Evolutionary conservation across 208 protist species (phyloP), one percentile per base, ranked within the genome.

Genomic region (Leishmania arabica): DNA sequence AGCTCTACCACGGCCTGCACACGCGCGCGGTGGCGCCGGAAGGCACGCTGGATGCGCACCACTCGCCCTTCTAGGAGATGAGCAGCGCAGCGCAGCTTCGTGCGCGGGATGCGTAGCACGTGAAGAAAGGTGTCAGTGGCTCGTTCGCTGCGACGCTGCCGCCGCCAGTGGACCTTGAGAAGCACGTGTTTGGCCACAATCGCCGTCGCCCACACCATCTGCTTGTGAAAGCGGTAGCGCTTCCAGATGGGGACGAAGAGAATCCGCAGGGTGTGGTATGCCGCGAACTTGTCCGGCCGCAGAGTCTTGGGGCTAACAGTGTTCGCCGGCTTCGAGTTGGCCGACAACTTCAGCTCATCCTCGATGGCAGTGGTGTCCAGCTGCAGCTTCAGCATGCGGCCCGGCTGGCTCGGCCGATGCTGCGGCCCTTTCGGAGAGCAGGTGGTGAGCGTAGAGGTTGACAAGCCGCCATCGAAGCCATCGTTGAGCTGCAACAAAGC

Each of bases 1-100:
- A 96, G 72, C 77, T 91, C 86, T 60, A 94, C 88, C 27, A 79
- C 81, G 1, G 90, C 91, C 54, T 88, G 81, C 64, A 96, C 60
- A 40, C 66, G 66, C 6, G 34, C 54, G 17, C 51, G 81, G 79
- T 93, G 86, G 19, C 81, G 78, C 1, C 90, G 84, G 70, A 84
- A 94, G 4, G 79, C 75, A 8, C 86, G 84, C 85, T 96, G 93
- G 37, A 95, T 88, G 56, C 68, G 74, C 47, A 90, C 77, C 19
- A 86, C 87, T 24, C 54, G 75, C 11, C 37, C 19, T 37, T 74
- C 69, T 31, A 86, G 37, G 51, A 78, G 65, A 15, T 24, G 51
- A 8, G 80, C 73, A 11, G 79, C 72, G 37, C 85, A 66, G 66
- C 79, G 79, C 69, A 90, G 71, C 74, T 45, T 51, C 21, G 83